Evolutionary conservation across 2,329 filamentous ascomycete genomes (phyloP), one percentile per base, ranked within the genome.

Genomic region (Ophiocordyceps camponoti-leonardi): DNA sequence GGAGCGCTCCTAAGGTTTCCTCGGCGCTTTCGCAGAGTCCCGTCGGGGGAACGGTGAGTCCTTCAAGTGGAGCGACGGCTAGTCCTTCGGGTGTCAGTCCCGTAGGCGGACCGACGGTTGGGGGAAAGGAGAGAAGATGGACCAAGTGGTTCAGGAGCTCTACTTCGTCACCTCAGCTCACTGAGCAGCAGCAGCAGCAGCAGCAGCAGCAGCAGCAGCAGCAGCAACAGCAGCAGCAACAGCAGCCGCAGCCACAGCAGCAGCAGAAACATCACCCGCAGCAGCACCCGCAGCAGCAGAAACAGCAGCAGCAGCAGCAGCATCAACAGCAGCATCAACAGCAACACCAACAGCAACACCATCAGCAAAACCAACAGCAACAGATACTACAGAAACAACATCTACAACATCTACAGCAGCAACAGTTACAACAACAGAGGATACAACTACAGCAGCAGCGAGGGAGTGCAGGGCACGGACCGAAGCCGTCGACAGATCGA

Each of bases 121-220:
- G 50, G 33, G 53, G 52, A 6, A 57, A 56, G 33, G 52, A 53
- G 7, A 57, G 53, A 44, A 54, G 50, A 31, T 58, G 56, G 55
- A 49, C 53, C n/a, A 57, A 54, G 26, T 57, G 55, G 56, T 58
- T 58, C 50, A 57, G 56, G 49, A 47, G 48, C 18, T 50, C 54
- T 8, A 55, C 53, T 39, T 44, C 48, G 16, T 44, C 49, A 14
- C 43, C 35, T 6, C 35, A 39, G n/a, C n/a, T 18, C 6, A 14
- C 35, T 2, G 35, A 18, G 35, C n/a, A 39, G 10, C 35, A 39
- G 35, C 35, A 39, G 35, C n/a, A 33, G 31, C 31, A 33, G 31
- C 31, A 33, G 31, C 31, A 33, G 12, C 31, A 33, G 31, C 31
- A 33, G 31, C 31, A 33, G 31, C 7, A 33, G 12, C 31, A 33